These are phyloP conservation scores for Ceratocystis diversiconidia DNA, from an alignment of 2,329 filamentous ascomycete species.

Conservation along the genomic window DNA sequence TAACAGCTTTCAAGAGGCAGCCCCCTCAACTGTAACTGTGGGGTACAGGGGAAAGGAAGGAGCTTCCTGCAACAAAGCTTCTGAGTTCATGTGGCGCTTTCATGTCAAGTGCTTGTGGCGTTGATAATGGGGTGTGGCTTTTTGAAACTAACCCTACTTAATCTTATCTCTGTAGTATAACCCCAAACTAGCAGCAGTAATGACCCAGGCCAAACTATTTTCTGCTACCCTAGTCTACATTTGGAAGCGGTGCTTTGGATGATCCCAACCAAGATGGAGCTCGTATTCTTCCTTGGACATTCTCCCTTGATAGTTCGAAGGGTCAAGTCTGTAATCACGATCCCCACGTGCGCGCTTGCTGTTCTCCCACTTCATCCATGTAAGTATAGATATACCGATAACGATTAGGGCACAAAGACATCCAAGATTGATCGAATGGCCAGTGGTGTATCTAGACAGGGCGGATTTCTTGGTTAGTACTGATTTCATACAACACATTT, in stretches of 20 bases:
- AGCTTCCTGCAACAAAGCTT: not conserved
- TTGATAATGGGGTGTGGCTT: not conserved
- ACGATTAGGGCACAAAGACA: slow-evolving; percentile 19
- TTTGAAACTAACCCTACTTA: not conserved
- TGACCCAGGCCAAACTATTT: not conserved
- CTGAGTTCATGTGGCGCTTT: not conserved
- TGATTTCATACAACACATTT: not conserved
- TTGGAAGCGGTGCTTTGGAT: slow-evolving; percentile 21
- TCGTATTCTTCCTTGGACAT: slow-evolving; percentile 20
- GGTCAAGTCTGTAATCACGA: slow-evolving; percentile 19
- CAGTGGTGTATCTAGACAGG: slow-evolving; percentile 19
- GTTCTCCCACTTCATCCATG: slow-evolving; percentile 22
- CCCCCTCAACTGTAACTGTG: not conserved
- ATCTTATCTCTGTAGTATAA: not conserved
- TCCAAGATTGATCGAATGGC: slow-evolving; percentile 22
- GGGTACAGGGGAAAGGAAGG: not conserved
- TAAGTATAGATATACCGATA: slow-evolving; percentile 17
- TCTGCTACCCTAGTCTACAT: slow-evolving; percentile 14
- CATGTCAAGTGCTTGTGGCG: not conserved
- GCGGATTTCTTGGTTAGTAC: not conserved
- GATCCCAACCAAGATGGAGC: slow-evolving; percentile 22
- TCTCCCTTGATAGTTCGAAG: slow-evolving; percentile 14
- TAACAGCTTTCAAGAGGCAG: not conserved
- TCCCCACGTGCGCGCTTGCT: slow-evolving; percentile 20
- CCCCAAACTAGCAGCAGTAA: not conserved